These are phyloP conservation scores for Aspergillus pseudotamarii DNA, from an alignment of 2,329 filamentous ascomycete genomes.

Conservation along the genomic window DNA sequence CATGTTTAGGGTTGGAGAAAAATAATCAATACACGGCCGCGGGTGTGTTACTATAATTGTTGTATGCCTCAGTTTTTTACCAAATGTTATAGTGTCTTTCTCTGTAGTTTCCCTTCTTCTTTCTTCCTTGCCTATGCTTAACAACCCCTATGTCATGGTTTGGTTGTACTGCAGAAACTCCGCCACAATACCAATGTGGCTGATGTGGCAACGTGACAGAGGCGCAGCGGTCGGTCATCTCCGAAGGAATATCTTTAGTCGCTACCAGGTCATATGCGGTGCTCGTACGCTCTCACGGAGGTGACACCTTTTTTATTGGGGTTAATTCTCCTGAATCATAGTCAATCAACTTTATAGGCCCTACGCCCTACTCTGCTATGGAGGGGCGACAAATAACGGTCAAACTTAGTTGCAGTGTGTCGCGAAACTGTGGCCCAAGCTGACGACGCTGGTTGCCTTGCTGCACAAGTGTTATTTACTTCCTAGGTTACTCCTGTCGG, in stretches of 20 bases:
- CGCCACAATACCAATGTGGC: constrained; percentile 14
- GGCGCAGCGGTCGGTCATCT: constrained; percentile 16
- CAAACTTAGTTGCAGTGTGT: constrained; percentile 1
- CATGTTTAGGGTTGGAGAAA: not conserved
- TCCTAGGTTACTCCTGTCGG: not conserved
- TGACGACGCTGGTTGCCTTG: constrained; percentile 10
- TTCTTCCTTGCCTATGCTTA: not conserved
- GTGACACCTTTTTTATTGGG: not conserved
- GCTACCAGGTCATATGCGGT: constrained; percentile 4
- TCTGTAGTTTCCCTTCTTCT: not conserved
- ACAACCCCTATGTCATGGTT: not conserved
- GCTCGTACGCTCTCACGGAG: constrained; percentile 5
- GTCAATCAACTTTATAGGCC: not conserved
- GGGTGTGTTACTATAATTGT: not conserved
- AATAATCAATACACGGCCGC: not conserved
- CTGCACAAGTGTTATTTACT: not conserved
- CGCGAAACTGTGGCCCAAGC: constrained; percentile 3
- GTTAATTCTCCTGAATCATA: not conserved
- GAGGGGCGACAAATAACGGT: constrained; percentile 5
- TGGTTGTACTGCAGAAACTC: constrained; percentile 13
- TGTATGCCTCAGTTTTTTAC: not conserved
- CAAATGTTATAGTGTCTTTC: not conserved
- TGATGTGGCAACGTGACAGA: constrained; percentile 10
- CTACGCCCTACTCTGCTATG: not conserved
- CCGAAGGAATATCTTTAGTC: constrained; percentile 6